Conservation (phyloP, 2,329 filamentous ascomycete genomes). For the Aspergillus oerlinghausenensis region DNA sequence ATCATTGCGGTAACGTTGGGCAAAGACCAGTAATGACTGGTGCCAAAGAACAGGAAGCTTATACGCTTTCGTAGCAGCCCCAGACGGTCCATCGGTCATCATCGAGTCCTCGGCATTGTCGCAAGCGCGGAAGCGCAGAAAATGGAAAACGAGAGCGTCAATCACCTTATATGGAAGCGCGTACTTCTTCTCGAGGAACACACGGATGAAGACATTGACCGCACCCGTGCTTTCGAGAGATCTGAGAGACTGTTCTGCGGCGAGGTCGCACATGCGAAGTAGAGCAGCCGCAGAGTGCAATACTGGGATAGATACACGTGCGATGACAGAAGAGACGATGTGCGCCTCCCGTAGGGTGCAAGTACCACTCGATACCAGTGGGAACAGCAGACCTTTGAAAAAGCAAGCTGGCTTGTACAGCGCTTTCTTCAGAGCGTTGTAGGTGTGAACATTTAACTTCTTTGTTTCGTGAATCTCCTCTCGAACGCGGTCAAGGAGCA, state of each 20-base stretch:
- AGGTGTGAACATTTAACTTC: conserved; percentile 92
- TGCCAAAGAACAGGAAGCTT: conserved; percentile 94
- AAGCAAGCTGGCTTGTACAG: conserved; percentile 93
- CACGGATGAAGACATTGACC: conserved; percentile 92
- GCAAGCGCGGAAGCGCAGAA: conserved; percentile 76
- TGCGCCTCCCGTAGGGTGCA: conserved; percentile 89
- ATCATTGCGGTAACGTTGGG: conserved; percentile 90
- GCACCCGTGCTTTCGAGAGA: conserved; percentile 82
- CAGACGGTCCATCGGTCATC: conserved; percentile 37
- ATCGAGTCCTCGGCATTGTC: conserved; percentile 53
- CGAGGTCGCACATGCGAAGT: conserved; percentile 89
- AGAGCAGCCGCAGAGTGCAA: conserved; percentile 88
- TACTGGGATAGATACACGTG: conserved; percentile 80
- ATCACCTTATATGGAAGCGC: conserved; percentile 92
- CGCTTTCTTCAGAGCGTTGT: conserved; percentile 86
- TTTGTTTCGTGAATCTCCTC: conserved; percentile 92
- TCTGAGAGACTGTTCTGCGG: conserved; percentile 74
- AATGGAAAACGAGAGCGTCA: conserved; percentile 93
- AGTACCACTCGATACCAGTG: conserved; percentile 76
- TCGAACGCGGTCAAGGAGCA: conserved; percentile 84
- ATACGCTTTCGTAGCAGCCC: conserved; percentile 48
- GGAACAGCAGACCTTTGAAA: conserved; percentile 95
- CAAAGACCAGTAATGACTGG: conserved; percentile 86
- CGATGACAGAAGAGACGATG: conserved; percentile 82
- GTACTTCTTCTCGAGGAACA: conserved; percentile 93